A percentile compares a stretch with the other conserved stretches of the same genome.
Evolutionary conservation across 2,329 filamentous ascomycete genomes (phyloP).

Genomic region (Talaromyces sp.): DNA sequence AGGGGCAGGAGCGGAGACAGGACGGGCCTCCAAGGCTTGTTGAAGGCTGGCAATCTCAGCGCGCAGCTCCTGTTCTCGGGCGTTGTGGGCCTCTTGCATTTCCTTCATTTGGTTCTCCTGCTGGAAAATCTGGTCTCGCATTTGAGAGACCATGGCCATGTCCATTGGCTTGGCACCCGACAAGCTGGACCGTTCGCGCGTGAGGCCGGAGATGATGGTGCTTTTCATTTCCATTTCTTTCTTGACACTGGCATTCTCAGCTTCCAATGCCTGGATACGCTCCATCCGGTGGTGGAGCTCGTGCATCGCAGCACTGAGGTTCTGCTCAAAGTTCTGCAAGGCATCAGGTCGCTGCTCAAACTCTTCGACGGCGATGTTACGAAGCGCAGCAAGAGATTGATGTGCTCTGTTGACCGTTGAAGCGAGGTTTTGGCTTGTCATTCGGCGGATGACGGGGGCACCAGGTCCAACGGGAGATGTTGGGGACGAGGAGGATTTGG

Average conservation of each 20-base stretch:
- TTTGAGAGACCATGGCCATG: conserved; percentile 79
- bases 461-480: conserved; percentile 33
- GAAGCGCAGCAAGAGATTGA: conserved; percentile 80
- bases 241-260: conserved; percentile 73
- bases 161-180: conserved; percentile 76
- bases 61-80: conserved; percentile 68
- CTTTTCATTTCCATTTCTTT: conserved; percentile 98
- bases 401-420: conserved; percentile 79
- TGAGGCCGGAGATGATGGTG: conserved; percentile 89
- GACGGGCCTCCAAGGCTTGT: conserved; percentile 39
- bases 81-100: conserved; percentile 66
- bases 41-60: conserved; percentile 66
- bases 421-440: conserved; percentile 85
- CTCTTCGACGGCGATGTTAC: conserved; percentile 81
- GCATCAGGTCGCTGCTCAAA: conserved; percentile 76
- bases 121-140: conserved; percentile 82
- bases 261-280: conserved; percentile 82
- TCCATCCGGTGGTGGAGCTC: conserved; percentile 84
- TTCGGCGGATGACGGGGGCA: conserved; percentile 76
- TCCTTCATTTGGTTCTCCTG: conserved; percentile 74
- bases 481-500: conserved; percentile 60
- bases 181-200: conserved; percentile 85
- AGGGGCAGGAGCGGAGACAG: conserved; percentile 4
- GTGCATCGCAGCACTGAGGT: conserved; percentile 86
- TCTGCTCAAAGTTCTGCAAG: conserved; percentile 88